Evolutionary conservation across 2,329 filamentous ascomycete genomes (phyloP), one percentile per base, ranked within the genome.

Genomic region (Chaetothyriales sp.): DNA sequence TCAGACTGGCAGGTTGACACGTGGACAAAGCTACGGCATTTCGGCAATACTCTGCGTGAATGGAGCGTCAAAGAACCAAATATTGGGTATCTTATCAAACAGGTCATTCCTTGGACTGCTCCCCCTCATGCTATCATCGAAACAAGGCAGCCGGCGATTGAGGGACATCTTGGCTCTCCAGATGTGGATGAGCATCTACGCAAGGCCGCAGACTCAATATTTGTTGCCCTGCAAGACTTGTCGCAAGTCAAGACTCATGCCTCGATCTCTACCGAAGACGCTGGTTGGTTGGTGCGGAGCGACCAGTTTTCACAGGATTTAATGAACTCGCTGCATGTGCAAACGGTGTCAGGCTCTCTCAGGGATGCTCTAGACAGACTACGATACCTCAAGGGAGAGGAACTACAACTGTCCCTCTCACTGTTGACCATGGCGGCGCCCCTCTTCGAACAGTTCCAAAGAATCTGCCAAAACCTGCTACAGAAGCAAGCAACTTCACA

Each of bases 161-260:
- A 18, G 51, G 67, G 25, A 63, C 69, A 20, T 46, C 60, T 2
- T 54, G 56, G 33, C 49, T 53, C 7, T 19, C 55, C 25, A 47
- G 55, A 10, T 0, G 76, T 89, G 45, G 77, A 81, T 44, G 68
- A 74, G 13, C 70, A 74, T 2, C 66, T 88, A 1, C 77, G 86
- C 40, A 76, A 68, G 1, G 72, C 85, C n/a, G 78, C 83, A 46
- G 86, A 94, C 66, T 78, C 80, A 48, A 77, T 90, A 25, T 79
- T 95, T 1, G 84, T 90, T 37, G 83, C 85, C 1, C 75, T 94
- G 47, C 88, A 95, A 65, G 80, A 82, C 56, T 75, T 85, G 46
- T 77, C 80, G 53, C 78, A 77, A 54, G 69, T 74, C 2, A 69
- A 80, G 7, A 67, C 71, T 9, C 70, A 72, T 2, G 68, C 82